Conservation (phyloP, 2,329 filamentous ascomycete genomes). For the Talaromyces sp. region DNA sequence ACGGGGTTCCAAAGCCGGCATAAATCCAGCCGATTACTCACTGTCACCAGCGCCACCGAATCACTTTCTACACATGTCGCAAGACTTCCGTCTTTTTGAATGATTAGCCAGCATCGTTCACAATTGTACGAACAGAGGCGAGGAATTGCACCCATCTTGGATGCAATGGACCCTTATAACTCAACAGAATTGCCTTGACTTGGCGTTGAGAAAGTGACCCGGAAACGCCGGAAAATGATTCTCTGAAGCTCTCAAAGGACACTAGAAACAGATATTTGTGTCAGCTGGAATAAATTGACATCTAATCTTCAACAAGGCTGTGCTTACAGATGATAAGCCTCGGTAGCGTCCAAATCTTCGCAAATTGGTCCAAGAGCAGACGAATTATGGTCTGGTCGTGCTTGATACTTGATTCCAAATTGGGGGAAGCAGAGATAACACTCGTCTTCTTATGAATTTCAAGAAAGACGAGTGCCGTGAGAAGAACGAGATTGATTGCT, state of each 20-base stretch:
- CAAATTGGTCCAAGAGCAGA: constrained; percentile 29
- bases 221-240: constrained; percentile 14
- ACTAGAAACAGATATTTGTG: not conserved
- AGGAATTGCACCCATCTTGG: constrained; percentile 23
- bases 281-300: not conserved
- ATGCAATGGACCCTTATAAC: constrained; percentile 23
- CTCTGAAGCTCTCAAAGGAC: constrained; percentile 20
- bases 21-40: not conserved
- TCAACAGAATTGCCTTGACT: constrained; percentile 19
- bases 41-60: not conserved
- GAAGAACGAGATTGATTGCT: constrained; percentile 37
- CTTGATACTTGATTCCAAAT: constrained; percentile 18
- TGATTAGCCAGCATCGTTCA: not conserved
- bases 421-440: not conserved
- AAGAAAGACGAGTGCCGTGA: constrained; percentile 31
- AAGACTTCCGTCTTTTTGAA: not conserved
- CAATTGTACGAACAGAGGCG: constrained; percentile 14
- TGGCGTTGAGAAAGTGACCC: constrained; percentile 20
- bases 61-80: not conserved
- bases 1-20: not conserved
- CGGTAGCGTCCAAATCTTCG: constrained; percentile 24
- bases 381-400: constrained; percentile 24
- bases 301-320: not conserved
- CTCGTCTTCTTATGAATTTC: constrained; percentile 28
- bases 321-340: constrained; percentile 5